A percentile compares a stretch with the other conserved stretches of the same genome.
phyloP scores from a whole-genome alignment of 345 rosid genomes.

The Capsella bursapastoris region DNA sequence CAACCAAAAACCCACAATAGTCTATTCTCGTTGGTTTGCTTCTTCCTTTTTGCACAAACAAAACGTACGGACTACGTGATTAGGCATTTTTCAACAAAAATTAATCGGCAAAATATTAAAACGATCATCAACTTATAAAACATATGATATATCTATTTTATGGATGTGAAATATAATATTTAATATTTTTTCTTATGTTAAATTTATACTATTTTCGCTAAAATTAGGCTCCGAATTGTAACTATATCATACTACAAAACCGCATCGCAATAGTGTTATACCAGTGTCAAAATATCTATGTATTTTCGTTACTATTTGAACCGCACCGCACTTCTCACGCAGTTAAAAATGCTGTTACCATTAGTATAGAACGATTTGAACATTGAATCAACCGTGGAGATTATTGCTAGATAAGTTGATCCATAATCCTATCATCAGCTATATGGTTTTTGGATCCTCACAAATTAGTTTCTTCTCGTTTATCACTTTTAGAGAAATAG shows the following conservation, averaged over 20 bases:
- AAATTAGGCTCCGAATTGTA: too few species aligned
- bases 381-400: too few species aligned
- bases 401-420: too few species aligned
- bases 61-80: conserved; percentile 3
- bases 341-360: too few species aligned
- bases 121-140: not conserved
- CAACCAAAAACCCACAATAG: conserved; percentile 18
- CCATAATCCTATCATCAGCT: too few species aligned
- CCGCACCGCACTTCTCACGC: too few species aligned
- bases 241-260: too few species aligned
- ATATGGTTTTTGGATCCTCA: not conserved
- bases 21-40: conserved; percentile 8
- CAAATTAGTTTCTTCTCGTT: not conserved
- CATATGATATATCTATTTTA: not conserved
- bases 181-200: too few species aligned
- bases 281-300: too few species aligned
- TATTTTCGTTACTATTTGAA: too few species aligned
- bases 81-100: not conserved
- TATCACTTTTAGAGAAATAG: not conserved
- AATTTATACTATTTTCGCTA: too few species aligned
- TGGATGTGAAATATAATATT: not conserved
- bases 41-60: not conserved
- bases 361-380: not conserved
- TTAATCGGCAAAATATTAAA: not conserved
- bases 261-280: too few species aligned